Evolutionary conservation across 345 rosid genomes (phyloP).

Genomic region (Murraya koenigii): DNA sequence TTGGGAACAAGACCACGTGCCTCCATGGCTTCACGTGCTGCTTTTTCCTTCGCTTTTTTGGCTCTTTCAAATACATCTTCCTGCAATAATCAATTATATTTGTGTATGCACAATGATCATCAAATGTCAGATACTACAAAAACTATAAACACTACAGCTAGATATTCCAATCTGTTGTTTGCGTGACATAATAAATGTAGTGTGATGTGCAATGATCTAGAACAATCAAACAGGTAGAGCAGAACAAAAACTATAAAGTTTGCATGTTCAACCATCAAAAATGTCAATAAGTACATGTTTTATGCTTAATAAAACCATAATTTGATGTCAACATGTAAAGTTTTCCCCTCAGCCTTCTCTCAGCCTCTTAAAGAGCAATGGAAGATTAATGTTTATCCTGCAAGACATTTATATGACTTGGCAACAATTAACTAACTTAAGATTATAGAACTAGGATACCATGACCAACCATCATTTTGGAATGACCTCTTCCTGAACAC

Average conservation of each 20-base stretch:
- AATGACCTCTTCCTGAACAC: background rate
- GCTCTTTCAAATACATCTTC: constrained; percentile 85
- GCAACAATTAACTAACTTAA: background rate
- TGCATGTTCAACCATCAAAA: background rate
- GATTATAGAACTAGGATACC: background rate
- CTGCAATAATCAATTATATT: constrained; percentile 29
- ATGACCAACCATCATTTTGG: background rate
- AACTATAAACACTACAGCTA: background rate
- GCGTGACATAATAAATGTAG: background rate
- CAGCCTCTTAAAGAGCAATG: background rate
- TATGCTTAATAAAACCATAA: background rate
- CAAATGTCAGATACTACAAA: background rate
- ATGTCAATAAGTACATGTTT: background rate
- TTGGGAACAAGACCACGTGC: constrained; percentile 46
- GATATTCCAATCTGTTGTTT: background rate
- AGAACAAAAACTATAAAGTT: background rate
- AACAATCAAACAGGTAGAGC: background rate
- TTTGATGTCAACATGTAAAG: background rate
- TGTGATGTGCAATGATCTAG: background rate
- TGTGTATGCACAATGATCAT: background rate
- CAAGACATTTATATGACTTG: background rate
- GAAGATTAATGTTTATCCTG: background rate
- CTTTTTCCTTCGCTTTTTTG: constrained; percentile 70
- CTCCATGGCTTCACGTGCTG: constrained; percentile 71
- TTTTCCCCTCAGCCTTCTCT: background rate